Base-by-base conservation (phyloP, 1,284 basidiomycete genomes). In the Pseudozyma sp. region DNA sequence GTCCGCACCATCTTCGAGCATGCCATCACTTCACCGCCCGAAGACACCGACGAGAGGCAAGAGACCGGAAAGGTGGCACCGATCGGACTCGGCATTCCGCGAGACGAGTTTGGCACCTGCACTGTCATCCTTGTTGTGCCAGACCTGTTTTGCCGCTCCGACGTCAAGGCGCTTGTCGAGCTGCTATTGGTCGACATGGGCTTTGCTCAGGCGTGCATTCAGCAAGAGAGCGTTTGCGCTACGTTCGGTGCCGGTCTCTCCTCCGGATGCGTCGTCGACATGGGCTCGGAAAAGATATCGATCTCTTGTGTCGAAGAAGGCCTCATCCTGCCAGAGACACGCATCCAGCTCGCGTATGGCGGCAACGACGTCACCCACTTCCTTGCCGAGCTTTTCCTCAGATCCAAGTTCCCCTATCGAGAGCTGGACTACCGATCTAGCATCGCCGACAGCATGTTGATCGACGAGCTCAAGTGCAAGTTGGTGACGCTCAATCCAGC, bases 261-360 rank as follows among this genome's bases (percentile, higher is more conserved):
- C 0, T 92, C 90, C 71, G 95, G 94, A 11, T 98, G 96, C 81
- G 93, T 99, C 4, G 92, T 99, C 37, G 94, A 99, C 82, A 90
- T 99, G 57, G 97, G 97, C 10, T 92, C 95, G 7, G 89, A 88
- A 29, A 90, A 88, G 68, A 94, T 92, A 3, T 93, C 90, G 71
- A 90, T 99, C 54, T 90, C 94, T 0, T 98, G 96, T 81, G 92
- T 99, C 7, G 97, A 99, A 73, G 97, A 99, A 81, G 97, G 97
- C 1, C 85, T 96, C 52, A 89, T 99, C 14, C 86, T 95, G 30
- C 85, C 91, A 3, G 97, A 99, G 76, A 94, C 94, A 4, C 89
- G 96, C 65, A 90, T 98, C 85, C 88, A 89, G 33, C 87, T 99
- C 45, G 90, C 90, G 68, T 92, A 94, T 84, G 96, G 94, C 31